Conservation (phyloP, 225 moss, liverwort and hornwort species). For the Climacium dendroides region DNA sequence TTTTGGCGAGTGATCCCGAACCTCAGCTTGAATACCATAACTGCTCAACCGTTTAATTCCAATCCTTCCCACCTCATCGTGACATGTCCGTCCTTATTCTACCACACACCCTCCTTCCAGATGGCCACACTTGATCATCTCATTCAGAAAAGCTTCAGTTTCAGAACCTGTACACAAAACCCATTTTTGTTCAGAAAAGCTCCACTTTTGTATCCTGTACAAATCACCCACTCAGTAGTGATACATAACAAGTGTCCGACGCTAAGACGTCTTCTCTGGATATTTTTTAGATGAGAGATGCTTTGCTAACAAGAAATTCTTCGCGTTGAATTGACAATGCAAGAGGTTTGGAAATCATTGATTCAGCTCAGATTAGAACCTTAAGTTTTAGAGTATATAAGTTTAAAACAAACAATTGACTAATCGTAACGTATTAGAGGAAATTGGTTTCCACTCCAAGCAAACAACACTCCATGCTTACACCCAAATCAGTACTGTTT, state of each 20-base stretch:
- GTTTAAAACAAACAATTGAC: not conserved
- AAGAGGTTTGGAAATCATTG: not conserved
- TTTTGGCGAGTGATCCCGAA: slow-evolving; percentile 24
- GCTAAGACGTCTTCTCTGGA: not conserved
- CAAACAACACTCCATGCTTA: not conserved
- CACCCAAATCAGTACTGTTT: not conserved
- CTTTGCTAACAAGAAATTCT: not conserved
- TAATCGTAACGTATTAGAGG: not conserved
- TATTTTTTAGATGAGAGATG: not conserved
- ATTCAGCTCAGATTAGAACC: not conserved
- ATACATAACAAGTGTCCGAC: not conserved
- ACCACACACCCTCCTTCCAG: not conserved
- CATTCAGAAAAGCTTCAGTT: not conserved
- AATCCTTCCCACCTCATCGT: not conserved
- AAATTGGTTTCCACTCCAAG: not conserved
- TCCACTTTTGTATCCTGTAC: not conserved
- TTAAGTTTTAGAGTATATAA: not conserved
- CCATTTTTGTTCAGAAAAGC: not conserved
- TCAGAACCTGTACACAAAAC: not conserved
- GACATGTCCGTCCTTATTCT: not conserved
- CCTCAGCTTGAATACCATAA: slow-evolving; percentile 29
- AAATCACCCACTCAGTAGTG: not conserved
- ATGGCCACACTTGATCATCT: not conserved
- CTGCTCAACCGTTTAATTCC: slow-evolving; percentile 1
- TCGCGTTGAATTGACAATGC: not conserved